phyloP scores from a whole-genome alignment of 2,329 filamentous ascomycete genomes.

The Arthrobotrys pseudoclavata region DNA sequence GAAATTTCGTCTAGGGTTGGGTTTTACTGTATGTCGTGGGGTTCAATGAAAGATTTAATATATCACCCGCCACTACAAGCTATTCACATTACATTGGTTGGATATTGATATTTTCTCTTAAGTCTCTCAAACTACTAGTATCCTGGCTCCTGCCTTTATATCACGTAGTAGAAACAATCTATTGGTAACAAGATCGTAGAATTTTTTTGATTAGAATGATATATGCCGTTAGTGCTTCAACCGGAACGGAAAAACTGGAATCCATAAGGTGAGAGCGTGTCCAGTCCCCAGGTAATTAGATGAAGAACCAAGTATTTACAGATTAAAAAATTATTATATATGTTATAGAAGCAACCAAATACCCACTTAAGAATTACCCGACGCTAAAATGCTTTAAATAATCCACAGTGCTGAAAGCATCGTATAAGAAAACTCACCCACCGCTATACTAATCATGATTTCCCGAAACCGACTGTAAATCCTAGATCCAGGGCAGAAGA shows the following conservation, averaged over 20 bases:
- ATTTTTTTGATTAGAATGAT: conserved; percentile 13
- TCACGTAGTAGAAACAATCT: neutral
- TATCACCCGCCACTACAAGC: too few species aligned
- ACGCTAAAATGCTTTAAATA: conserved; percentile 31
- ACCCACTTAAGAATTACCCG: neutral
- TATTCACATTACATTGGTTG: too few species aligned
- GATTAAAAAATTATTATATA: conserved; percentile 7
- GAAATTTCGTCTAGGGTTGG: too few species aligned
- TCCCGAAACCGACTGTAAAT: conserved; percentile 44
- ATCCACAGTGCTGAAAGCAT: neutral
- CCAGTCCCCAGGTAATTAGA: neutral
- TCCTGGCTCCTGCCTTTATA: too few species aligned
- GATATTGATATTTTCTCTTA: too few species aligned
- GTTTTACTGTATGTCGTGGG: too few species aligned
- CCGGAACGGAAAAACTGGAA: neutral
- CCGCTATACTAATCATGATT: conserved; percentile 13
- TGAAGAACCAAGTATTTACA: conserved; percentile 4
- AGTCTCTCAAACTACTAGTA: too few species aligned
- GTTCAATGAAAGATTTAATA: too few species aligned
- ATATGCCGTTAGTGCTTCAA: neutral
- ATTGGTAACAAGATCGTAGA: neutral
- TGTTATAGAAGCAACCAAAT: neutral
- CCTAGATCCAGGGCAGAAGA: conserved; percentile 35
- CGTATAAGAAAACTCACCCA: neutral
- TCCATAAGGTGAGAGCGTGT: neutral